Evolutionary conservation across 108 stramenopile genomes (phyloP).

Genomic region (Aurantiochytrium sp.): DNA sequence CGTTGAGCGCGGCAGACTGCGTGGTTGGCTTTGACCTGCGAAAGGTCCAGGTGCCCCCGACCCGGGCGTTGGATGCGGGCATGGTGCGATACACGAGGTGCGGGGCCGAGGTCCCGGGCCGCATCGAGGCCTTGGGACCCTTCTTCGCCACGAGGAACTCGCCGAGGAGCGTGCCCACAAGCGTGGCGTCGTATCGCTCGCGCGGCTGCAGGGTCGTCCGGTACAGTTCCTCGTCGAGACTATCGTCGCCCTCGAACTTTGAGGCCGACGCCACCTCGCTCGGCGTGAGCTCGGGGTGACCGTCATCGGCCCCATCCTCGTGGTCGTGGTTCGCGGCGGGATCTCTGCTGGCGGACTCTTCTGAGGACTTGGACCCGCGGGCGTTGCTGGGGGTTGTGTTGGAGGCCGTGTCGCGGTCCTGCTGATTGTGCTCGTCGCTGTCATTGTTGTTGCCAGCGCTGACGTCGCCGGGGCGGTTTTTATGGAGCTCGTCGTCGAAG

Average conservation of each 20-base stretch:
- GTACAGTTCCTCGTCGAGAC: neutral
- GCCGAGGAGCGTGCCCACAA: neutral
- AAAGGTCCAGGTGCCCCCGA: constrained; percentile 10
- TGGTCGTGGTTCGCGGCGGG: neutral
- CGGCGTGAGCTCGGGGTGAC: no score
- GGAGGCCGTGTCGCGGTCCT: no score
- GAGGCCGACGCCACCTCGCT: no score
- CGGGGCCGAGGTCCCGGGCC: neutral
- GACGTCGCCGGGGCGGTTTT: neutral
- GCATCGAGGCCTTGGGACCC: neutral
- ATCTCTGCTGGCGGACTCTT: no score
- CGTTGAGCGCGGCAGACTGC: neutral
- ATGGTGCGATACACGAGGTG: constrained; percentile 11
- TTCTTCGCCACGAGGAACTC: neutral
- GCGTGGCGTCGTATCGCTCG: neutral
- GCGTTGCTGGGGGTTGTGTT: no score
- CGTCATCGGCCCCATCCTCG: no score
- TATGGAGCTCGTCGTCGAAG: neutral
- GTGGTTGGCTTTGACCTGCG: neutral
- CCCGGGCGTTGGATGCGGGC: neutral
- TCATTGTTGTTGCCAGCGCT: neutral
- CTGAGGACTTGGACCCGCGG: no score
- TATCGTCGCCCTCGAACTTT: no score
- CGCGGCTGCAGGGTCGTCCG: neutral
- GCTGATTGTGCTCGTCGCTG: neutral